Conservation (phyloP, 495 filamentous ascomycete genomes). For the Massariosphaeria phaeospora region DNA sequence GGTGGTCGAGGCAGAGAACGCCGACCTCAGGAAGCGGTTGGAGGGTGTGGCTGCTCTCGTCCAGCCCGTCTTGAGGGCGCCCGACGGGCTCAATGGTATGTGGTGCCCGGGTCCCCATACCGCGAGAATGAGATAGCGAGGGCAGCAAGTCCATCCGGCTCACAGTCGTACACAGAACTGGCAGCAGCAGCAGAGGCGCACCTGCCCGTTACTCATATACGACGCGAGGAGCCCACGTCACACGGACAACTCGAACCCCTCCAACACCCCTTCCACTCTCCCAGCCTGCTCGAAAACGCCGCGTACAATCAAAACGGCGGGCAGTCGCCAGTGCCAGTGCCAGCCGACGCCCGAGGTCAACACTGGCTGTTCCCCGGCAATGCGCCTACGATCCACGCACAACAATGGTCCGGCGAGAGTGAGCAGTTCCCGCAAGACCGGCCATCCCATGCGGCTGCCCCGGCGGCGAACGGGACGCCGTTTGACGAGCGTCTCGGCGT, state of each 20-base stretch:
- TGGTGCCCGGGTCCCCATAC: not conserved
- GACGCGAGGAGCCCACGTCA: conserved; percentile 4
- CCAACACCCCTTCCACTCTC: conserved; percentile 7
- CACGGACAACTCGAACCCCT: not conserved
- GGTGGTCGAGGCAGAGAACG: conserved; percentile 63
- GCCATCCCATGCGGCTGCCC: conserved; percentile 39
- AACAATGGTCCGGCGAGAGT: conserved; percentile 31
- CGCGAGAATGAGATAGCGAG: not conserved
- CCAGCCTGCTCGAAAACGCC: not conserved
- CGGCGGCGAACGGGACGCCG: conserved; percentile 52
- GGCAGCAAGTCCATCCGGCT: not conserved
- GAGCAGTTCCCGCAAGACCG: conserved; percentile 47
- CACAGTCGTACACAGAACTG: conserved; percentile 24
- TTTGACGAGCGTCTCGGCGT: conserved; percentile 57
- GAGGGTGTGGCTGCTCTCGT: conserved; percentile 57
- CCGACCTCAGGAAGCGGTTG: conserved; percentile 59
- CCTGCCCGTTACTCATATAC: conserved; percentile 12
- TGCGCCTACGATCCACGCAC: conserved; percentile 28
- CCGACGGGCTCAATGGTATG: conserved; percentile 37
- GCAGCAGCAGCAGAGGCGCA: conserved; percentile 31
- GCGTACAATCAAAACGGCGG: conserved; percentile 13
- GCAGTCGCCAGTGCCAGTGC: conserved; percentile 8
- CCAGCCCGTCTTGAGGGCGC: conserved; percentile 52
- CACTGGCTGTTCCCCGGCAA: conserved; percentile 30
- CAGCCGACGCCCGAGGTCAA: conserved; percentile 8